phyloP scores from a whole-genome alignment of 1,284 basidiomycete genomes.

The Marasmius tenuissimus region DNA sequence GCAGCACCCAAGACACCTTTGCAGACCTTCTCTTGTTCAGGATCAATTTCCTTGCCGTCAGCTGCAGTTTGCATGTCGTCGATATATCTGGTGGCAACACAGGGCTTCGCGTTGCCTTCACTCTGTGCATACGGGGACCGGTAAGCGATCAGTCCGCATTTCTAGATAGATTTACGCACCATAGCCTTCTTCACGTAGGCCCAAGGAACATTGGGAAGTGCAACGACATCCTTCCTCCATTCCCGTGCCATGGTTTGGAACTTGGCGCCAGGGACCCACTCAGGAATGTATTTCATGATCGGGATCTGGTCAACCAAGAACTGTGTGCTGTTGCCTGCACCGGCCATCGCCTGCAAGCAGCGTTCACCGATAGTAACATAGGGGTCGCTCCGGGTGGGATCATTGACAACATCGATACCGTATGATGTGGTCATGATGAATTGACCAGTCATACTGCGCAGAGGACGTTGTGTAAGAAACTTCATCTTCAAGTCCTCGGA shows the following conservation, averaged over 20 bases:
- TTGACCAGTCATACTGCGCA: not conserved
- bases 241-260: not conserved
- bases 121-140: not conserved
- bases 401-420: not conserved
- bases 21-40: not conserved
- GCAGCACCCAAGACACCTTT: constrained; percentile 1
- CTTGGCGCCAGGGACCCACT: not conserved
- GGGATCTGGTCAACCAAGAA: not conserved
- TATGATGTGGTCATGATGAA: not conserved
- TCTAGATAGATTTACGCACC: not conserved
- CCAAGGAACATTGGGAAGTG: not conserved
- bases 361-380: not conserved
- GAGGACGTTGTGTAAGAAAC: not conserved
- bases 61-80: not conserved
- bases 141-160: not conserved
- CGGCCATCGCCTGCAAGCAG: not conserved
- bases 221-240: not conserved
- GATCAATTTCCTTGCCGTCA: not conserved
- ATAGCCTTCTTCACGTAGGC: not conserved
- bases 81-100: not conserved
- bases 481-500: not conserved
- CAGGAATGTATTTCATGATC: constrained; percentile 3
- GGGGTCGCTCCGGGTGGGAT: not conserved
- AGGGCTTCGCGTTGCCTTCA: not conserved
- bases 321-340: not conserved